These are phyloP conservation scores for Tremellales sp. DNA, from an alignment of 1,284 basidiomycete genomes.

Conservation along the genomic window DNA sequence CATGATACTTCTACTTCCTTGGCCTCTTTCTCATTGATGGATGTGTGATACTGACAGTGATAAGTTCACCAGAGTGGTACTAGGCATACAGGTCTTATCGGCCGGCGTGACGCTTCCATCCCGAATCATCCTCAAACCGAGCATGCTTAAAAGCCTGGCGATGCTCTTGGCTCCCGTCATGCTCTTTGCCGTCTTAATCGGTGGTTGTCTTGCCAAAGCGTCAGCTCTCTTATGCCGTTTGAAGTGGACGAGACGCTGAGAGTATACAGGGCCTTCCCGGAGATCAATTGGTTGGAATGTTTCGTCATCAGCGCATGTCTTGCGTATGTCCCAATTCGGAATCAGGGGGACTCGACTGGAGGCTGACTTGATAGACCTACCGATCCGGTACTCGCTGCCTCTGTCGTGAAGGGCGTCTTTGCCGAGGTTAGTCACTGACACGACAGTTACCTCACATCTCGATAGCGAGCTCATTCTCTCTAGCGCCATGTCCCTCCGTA, in stretches of 20 bases:
- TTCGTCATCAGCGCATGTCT: constrained; percentile 20
- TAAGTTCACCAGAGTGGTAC: constrained; percentile 22
- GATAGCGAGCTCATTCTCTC: not conserved
- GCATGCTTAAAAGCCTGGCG: constrained; percentile 9
- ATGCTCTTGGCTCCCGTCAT: constrained; percentile 20
- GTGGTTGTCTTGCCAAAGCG: constrained; percentile 15
- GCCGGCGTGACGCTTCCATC: constrained; percentile 18
- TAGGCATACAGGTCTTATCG: constrained; percentile 23
- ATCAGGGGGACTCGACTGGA: not conserved
- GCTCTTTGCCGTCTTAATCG: constrained; percentile 11
- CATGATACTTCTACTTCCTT: not conserved
- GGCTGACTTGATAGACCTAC: constrained; percentile 12
- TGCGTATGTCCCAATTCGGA: constrained; percentile 18
- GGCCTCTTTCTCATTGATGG: too few species aligned
- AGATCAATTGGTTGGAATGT: constrained; percentile 17
- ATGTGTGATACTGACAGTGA: not conserved
- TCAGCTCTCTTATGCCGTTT: too few species aligned
- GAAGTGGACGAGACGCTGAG: not conserved
- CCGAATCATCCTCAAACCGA: constrained; percentile 8
- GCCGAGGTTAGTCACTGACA: constrained; percentile 8
- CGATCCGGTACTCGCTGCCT: constrained; percentile 24
- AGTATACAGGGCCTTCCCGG: constrained; percentile 13
- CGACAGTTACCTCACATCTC: not conserved
- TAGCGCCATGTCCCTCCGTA: constrained; percentile 24
- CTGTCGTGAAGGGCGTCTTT: constrained; percentile 27